These are phyloP conservation scores for Oidium heveae DNA, from an alignment of 2,329 filamentous ascomycete species.

Conservation along the genomic window DNA sequence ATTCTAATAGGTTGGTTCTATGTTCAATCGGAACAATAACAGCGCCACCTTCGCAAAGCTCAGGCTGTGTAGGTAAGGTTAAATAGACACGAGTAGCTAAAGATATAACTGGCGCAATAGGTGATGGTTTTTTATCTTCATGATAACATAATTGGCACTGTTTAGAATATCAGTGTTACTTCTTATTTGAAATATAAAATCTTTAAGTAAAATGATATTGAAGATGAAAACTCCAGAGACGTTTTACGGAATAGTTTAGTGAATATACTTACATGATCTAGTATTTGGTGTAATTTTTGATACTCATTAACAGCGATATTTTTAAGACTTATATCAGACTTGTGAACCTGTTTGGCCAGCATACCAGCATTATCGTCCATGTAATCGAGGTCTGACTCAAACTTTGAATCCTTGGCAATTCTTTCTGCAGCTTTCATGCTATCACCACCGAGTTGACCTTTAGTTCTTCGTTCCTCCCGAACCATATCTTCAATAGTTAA, in stretches of 20 bases:
- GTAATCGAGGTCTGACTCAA: constrained; percentile 81
- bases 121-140: constrained; percentile 52
- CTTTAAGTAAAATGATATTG: neutral
- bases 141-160: constrained; percentile 72
- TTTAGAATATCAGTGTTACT: neutral
- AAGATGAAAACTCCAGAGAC: neutral
- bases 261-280: constrained; percentile 29
- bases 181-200: neutral
- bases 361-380: constrained; percentile 91
- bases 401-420: constrained; percentile 81
- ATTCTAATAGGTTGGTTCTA: constrained; percentile 75
- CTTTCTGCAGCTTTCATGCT: constrained; percentile 65
- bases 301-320: constrained; percentile 73
- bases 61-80: constrained; percentile 72
- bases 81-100: constrained; percentile 69
- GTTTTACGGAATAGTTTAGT: too few species aligned
- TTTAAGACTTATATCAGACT: constrained; percentile 67
- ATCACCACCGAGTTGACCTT: constrained; percentile 53
- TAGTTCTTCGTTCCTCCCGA: constrained; percentile 70
- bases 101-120: constrained; percentile 63
- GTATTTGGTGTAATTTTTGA: constrained; percentile 63
- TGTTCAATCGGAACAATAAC: constrained; percentile 79
- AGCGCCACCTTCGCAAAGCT: constrained; percentile 59
- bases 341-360: constrained; percentile 66
- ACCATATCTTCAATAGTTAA: constrained; percentile 97